Evolutionary conservation across 2,329 filamentous ascomycete genomes (phyloP).

Genomic region (Sporothrix schenckii): DNA sequence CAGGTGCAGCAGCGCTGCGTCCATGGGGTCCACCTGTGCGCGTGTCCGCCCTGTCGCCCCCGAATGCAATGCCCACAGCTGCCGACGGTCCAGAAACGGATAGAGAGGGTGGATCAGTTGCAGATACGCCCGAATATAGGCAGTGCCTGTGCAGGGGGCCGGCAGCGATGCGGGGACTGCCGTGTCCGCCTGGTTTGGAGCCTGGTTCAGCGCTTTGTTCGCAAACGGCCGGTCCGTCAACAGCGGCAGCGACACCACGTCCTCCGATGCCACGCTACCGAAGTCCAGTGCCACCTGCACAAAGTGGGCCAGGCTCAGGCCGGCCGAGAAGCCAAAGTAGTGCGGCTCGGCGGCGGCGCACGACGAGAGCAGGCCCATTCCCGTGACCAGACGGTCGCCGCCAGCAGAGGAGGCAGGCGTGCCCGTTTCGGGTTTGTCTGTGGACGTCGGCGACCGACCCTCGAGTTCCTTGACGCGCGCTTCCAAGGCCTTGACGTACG

Average conservation of each 20-base stretch:
- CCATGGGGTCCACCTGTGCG: neutral
- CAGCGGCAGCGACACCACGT: constrained; percentile 29
- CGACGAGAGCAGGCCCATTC: constrained; percentile 33
- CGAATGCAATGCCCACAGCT: constrained; percentile 23
- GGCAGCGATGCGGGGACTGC: constrained; percentile 20
- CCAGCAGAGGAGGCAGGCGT: neutral
- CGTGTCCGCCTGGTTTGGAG: neutral
- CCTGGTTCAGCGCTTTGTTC: constrained; percentile 27
- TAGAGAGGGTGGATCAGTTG: constrained; percentile 32
- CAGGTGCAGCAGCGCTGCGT: constrained; percentile 22
- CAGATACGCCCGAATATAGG: constrained; percentile 30
- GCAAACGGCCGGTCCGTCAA: constrained; percentile 32
- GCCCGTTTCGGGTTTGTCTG: neutral
- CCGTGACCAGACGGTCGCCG: constrained; percentile 9
- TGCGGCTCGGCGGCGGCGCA: constrained; percentile 31
- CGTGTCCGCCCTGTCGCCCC: neutral
- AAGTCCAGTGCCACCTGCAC: constrained; percentile 33
- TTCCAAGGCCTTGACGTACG: constrained; percentile 31
- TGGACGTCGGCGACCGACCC: neutral
- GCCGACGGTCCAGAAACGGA: constrained; percentile 23
- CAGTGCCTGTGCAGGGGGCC: neutral
- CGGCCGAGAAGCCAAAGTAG: constrained; percentile 33
- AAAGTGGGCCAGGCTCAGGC: constrained; percentile 32
- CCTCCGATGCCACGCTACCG: constrained; percentile 25
- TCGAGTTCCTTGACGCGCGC: constrained; percentile 24